Percentiles rank a stretch among this genome's conserved stretches.
Conservation (phyloP, 768 basidiomycete genomes). For the Trametes elegans region DNA sequence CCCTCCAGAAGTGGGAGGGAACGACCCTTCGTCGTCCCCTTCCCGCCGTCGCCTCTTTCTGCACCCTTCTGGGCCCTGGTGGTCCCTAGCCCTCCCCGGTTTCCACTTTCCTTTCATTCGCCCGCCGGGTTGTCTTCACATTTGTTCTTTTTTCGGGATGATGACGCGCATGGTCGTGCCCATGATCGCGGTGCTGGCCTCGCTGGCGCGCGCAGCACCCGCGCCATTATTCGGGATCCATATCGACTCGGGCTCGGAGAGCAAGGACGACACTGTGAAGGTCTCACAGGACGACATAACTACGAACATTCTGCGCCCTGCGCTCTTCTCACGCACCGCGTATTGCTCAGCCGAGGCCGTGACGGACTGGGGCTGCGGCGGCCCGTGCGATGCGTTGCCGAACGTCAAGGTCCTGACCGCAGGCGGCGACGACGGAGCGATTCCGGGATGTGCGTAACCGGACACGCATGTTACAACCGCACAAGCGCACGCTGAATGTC, state of each 20-base stretch:
- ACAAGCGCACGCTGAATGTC: too few species aligned
- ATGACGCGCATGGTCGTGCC: slow-evolving; percentile 15
- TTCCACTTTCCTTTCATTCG: not conserved
- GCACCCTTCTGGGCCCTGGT: slow-evolving; percentile 19
- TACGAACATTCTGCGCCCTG: slow-evolving; percentile 22
- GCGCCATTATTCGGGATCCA: slow-evolving; percentile 24
- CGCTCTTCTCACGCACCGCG: slow-evolving; percentile 24
- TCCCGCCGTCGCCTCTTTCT: not conserved
- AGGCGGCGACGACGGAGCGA: slow-evolving; percentile 25
- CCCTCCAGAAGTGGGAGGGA: not conserved
- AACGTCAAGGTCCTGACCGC: slow-evolving; percentile 24
- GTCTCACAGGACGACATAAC: slow-evolving; percentile 24
- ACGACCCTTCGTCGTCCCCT: slow-evolving; percentile 2
- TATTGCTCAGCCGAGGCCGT: slow-evolving; percentile 27
- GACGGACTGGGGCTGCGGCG: slow-evolving; percentile 26
- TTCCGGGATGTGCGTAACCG: slow-evolving; percentile 20
- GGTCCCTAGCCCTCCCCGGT: slow-evolving; percentile 8
- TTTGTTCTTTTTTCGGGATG: not conserved
- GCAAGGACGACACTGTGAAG: slow-evolving; percentile 5
- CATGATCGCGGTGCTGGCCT: slow-evolving; percentile 11
- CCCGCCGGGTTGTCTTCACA: not conserved
- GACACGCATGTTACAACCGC: not conserved
- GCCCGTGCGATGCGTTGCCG: slow-evolving; percentile 25
- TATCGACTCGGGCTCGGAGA: slow-evolving; percentile 11
- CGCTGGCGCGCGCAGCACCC: slow-evolving; percentile 18